Evolutionary conservation across 2,329 filamentous ascomycete species (phyloP).

Genomic region (Coniochaeta prunicola): DNA sequence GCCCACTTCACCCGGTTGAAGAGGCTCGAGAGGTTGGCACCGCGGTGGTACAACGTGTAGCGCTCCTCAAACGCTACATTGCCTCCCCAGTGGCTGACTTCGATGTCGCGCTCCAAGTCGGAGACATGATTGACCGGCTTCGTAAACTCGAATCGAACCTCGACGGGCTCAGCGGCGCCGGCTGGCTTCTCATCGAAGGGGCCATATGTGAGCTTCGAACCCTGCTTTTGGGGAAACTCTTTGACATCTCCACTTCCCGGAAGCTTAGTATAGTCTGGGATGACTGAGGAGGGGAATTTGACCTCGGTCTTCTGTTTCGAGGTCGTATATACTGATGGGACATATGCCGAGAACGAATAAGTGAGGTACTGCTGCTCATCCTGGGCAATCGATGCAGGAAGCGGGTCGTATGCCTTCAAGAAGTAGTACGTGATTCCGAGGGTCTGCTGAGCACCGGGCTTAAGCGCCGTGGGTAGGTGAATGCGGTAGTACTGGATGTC

Average conservation of each 20-base stretch:
- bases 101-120: slow-evolving; percentile 79
- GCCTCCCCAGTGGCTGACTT: slow-evolving; percentile 96
- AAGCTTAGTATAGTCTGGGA: slow-evolving; percentile 80
- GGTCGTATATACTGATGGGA: slow-evolving; percentile 75
- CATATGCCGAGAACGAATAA: slow-evolving; percentile 81
- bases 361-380: slow-evolving; percentile 78
- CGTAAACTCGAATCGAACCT: slow-evolving; percentile 89
- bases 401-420: slow-evolving; percentile 69
- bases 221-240: slow-evolving; percentile 69
- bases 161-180: slow-evolving; percentile 63
- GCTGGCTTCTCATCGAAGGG: slow-evolving; percentile 80
- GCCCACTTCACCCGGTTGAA: slow-evolving; percentile 76
- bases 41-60: slow-evolving; percentile 81
- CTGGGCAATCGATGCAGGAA: slow-evolving; percentile 79
- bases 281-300: slow-evolving; percentile 71
- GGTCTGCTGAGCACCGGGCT: slow-evolving; percentile 71
- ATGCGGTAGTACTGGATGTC: slow-evolving; percentile 79
- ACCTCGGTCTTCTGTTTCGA: slow-evolving; percentile 95
- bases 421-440: slow-evolving; percentile 80
- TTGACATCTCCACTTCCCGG: slow-evolving; percentile 53
- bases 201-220: slow-evolving; percentile 81
- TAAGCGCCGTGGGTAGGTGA: slow-evolving; percentile 67
- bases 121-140: slow-evolving; percentile 79
- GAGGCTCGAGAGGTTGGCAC: slow-evolving; percentile 65
- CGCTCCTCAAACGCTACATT: slow-evolving; percentile 93